Base-by-base conservation (phyloP, 495 filamentous ascomycete species). In the Hypoxylon trugodes region DNA sequence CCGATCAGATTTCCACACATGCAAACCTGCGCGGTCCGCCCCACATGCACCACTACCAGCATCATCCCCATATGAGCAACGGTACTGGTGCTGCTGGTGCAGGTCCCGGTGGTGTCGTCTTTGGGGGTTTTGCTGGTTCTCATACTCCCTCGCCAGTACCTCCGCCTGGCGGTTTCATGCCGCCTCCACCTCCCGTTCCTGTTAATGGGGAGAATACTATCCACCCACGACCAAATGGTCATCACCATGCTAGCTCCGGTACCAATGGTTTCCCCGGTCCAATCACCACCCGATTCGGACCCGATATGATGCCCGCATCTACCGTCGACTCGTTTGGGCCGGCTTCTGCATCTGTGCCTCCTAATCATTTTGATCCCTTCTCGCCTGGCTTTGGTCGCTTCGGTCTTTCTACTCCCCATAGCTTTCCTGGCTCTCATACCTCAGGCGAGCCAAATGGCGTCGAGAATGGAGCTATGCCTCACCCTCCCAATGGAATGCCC, bases 381-480 rank as follows among this genome's bases (percentile, higher is more conserved):
- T 73, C 73, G 2, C 72, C 77, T 26, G 47, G 62, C 36, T 58
- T 65, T 25, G 52, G 73, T 56, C 72, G 66, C 59, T 79, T 78
- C 47, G 77, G 76, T 0, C 77, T 81, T 4, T 76, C 78, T 4
- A 84, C 81, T 5, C 81, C 82, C 3, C 81, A 80, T 32, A 84
- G 82, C 57, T 81, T 82, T 35, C 81, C 83, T 13, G 82, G 78
- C 13, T 85, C 82, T 2, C 82, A 83, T 46, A 74, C 78, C 16
- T 84, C 82, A 0, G 69, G 64, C 3, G 70, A 73, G 25, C 71
- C 70, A 15, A 74, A 73, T 32, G 74, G 75, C 6, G 60, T 70
- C 7, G 75, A 79, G 24, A 75, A 72, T 49, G 66, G 63, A 24
- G 28, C 55, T 24, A 32, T 60, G 30, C 71, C 66, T 30, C 38